Conservation (phyloP, 169 alveolate species). For the Plasmodium ovale region DNA sequence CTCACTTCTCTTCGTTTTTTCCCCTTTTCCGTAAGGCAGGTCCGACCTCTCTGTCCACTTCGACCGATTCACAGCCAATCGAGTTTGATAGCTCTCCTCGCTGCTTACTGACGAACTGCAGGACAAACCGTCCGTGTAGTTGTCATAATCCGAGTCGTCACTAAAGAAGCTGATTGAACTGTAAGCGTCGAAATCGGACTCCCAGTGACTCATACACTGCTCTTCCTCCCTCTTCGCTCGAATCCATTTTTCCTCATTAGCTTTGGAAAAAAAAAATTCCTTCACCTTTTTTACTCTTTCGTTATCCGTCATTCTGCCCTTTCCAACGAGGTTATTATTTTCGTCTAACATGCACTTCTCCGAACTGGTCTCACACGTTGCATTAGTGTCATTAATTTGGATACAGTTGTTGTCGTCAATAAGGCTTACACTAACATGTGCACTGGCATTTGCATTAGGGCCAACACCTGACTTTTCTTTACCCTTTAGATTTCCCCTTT, state of each 20-base stretch:
- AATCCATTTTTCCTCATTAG: neutral
- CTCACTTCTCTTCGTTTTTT: neutral
- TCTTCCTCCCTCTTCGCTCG: constrained; percentile 6
- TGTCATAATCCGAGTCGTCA: constrained; percentile 40
- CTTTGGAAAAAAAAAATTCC: neutral
- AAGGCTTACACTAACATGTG: neutral
- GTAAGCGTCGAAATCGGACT: constrained; percentile 40
- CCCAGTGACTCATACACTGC: constrained; percentile 7
- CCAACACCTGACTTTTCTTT: neutral
- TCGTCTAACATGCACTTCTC: constrained; percentile 11
- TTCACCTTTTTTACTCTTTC: constrained; percentile 5
- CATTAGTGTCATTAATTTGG: constrained; percentile 10
- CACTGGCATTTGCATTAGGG: neutral
- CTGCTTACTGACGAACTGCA: neutral
- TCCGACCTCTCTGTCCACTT: neutral
- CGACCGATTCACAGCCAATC: too few relatives aligned
- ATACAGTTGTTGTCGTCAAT: neutral
- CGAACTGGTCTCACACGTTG: neutral
- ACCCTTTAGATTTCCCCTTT: neutral
- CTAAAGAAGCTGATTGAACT: constrained; percentile 64
- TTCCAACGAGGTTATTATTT: neutral
- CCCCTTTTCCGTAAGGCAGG: neutral
- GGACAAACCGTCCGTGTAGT: constrained; percentile 13
- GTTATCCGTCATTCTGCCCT: neutral
- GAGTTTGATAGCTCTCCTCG: too few relatives aligned